Percentiles rank a stretch among this genome's conserved stretches.
These are phyloP conservation scores for Populus ilicifolia DNA, from an alignment of 345 rosid genomes.

Conservation along the genomic window DNA sequence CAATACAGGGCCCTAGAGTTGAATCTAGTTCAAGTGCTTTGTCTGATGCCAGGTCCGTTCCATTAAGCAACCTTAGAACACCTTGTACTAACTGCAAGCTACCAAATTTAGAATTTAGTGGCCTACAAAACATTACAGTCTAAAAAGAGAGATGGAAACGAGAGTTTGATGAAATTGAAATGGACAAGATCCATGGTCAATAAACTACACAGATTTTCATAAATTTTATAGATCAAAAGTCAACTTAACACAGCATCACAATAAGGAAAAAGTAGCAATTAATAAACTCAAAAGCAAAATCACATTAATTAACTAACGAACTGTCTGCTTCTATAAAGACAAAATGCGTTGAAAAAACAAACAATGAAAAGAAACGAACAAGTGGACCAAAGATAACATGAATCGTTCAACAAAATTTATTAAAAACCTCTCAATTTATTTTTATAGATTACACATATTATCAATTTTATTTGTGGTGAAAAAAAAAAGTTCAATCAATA, in stretches of 20 bases:
- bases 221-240: neutral
- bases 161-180: neutral
- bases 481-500: no score
- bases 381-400: no score
- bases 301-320: no score
- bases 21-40: constrained; percentile 77
- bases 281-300: neutral
- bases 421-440: no score
- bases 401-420: no score
- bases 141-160: neutral
- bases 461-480: no score
- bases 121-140: neutral
- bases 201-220: neutral
- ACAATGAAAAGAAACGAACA: constrained; percentile 34
- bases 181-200: neutral
- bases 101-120: neutral
- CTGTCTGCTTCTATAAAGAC: neutral
- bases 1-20: constrained; percentile 70
- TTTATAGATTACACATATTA: no score
- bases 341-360: neutral
- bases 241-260: constrained; percentile 23
- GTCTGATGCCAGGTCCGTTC: constrained; percentile 55
- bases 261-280: constrained; percentile 14
- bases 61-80: constrained; percentile 11
- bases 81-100: constrained; percentile 4